Base-by-base conservation (phyloP, 345 rosid genomes). In the Brassica juncea region DNA sequence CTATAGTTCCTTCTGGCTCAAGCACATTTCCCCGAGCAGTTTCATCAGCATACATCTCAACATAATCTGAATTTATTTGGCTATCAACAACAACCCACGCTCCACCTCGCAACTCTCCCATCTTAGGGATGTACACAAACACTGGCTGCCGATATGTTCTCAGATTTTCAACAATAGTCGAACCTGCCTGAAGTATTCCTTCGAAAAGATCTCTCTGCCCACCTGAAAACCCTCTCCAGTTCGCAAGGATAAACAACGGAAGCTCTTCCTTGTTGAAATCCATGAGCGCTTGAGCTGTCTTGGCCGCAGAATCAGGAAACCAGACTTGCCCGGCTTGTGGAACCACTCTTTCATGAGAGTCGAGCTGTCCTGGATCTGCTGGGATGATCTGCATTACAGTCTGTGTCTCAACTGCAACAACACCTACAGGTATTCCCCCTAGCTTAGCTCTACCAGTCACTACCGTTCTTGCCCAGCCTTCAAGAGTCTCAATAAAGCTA, bases 291-390 rank as follows among this genome's bases (percentile, higher is more conserved):
- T 95, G 99, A 63, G 98, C 97, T 11, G 98, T 95, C 89, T 95
- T 95, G 72, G 88, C 85, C 4, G 99, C 99, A 30, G 99, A 95
- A 88, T 93, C 99, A 27, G 99, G 99, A 83, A 95, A 95, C 99
- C 99, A 95, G 74, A 95, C 99, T 86, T 95, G 99, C 67, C 99
- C 99, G 70, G 99, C 99, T 86, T 93, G 98, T 0, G 99, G 97
- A 70, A 93, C 99, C 54, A 95, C 94, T 83, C 97, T 86, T 83
- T 95, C 99, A 77, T 95, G 98, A 81, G 99, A 95, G 86, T 95
- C 99, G 8, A 93, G 97, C 84, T 93, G 99, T 68, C 99, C 99
- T 7, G 99, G 99, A 81, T 95, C 99, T 31, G 99, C 98, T 57
- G 99, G 99, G 78, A 95, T 93, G 73, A 95, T 89, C 83, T 95